phyloP scores from a whole-genome alignment of 805 yeast species.

The Saturnispora galanensis region DNA sequence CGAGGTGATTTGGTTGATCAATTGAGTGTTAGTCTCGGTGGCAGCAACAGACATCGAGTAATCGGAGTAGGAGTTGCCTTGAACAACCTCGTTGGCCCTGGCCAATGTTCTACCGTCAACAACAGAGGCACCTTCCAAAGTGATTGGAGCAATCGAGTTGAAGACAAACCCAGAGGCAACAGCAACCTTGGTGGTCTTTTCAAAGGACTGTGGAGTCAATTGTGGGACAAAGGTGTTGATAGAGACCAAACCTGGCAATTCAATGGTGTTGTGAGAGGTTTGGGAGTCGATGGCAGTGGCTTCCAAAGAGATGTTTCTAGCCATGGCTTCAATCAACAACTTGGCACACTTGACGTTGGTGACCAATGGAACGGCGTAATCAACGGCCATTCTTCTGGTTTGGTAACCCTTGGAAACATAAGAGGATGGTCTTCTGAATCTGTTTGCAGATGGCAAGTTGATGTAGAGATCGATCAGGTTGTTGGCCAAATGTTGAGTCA shows the following conservation, averaged over 20 bases:
- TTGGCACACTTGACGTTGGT: slow-evolving; percentile 98
- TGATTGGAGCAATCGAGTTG: slow-evolving; percentile 68
- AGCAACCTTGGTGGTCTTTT: slow-evolving; percentile 57
- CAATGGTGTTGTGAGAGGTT: slow-evolving; percentile 74
- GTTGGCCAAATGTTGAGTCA: slow-evolving; percentile 93
- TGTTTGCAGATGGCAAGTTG: slow-evolving; percentile 92
- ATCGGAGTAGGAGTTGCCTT: slow-evolving; percentile 65
- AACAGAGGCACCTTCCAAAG: slow-evolving; percentile 52
- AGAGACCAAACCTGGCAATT: slow-evolving; percentile 81
- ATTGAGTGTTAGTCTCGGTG: slow-evolving; percentile 54
- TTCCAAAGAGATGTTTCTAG: slow-evolving; percentile 58
- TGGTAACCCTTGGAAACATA: slow-evolving; percentile 96
- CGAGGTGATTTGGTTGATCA: slow-evolving; percentile 50
- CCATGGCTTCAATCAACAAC: slow-evolving; percentile 86
- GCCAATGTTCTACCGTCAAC: slow-evolving; percentile 56
- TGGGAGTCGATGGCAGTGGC: slow-evolving; percentile 78
- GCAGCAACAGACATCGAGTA: slow-evolving; percentile 79
- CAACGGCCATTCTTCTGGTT: slow-evolving; percentile 99
- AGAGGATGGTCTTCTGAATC: slow-evolving; percentile 98
- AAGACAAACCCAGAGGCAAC: slow-evolving; percentile 84
- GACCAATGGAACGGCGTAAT: slow-evolving; percentile 93
- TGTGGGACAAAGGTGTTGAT: slow-evolving; percentile 72
- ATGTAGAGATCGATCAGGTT: slow-evolving; percentile 93
- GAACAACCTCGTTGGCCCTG: slow-evolving; percentile 47
- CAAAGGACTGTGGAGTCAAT: slow-evolving; percentile 47